Evolutionary conservation across 352 stramenopile genomes (phyloP), one percentile per base, ranked within the genome.

Genomic region (Elongisporangium anandrum): DNA sequence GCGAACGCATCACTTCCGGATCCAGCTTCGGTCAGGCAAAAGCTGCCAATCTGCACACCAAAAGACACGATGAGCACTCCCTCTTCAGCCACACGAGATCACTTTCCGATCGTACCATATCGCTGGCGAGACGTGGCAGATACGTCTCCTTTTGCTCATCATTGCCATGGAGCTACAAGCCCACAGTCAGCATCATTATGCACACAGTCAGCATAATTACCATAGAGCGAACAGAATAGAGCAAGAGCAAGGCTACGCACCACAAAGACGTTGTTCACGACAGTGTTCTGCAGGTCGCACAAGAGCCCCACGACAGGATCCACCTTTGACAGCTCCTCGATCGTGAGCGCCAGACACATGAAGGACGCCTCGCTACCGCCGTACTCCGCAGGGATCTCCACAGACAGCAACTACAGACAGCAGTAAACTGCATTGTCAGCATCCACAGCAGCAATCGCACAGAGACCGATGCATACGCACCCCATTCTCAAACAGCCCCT

Each of bases 291-390:
- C 60, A 99, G 88, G 57, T 99, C 97, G 12, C 97, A 96, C 20
- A 98, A 76, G 39, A 99, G 87, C 8, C 88, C 90, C 2, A 99
- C 91, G 2, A 92, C 91, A 4, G 96, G 94, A 66, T 99, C 97
- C 16, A 99, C 87, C 61, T 96, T 92, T 8, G 93, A 97, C 20
- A 99, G 73, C 81, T 99, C 96, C 75, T 99, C 96, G 38, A 99
- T 97, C 12, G 94, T 97, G 48, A 99, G 80, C 59, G 91, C 97
- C 20, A 97, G 79, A 23, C 83, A 94, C 70, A 98, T 98, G 70
- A 99, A 99, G 16, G 83, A 97, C 22, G 97, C 86, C 41, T 95
- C 96, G 23, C 76, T 93, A 38, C 97, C 97, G 49, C 88, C 90
- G 63, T 92, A 97, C 24, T 97, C 79, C 52, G 89, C 85, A 13